phyloP scores from a whole-genome alignment of 2,329 filamentous ascomycete species.

The Verticillium longisporum region DNA sequence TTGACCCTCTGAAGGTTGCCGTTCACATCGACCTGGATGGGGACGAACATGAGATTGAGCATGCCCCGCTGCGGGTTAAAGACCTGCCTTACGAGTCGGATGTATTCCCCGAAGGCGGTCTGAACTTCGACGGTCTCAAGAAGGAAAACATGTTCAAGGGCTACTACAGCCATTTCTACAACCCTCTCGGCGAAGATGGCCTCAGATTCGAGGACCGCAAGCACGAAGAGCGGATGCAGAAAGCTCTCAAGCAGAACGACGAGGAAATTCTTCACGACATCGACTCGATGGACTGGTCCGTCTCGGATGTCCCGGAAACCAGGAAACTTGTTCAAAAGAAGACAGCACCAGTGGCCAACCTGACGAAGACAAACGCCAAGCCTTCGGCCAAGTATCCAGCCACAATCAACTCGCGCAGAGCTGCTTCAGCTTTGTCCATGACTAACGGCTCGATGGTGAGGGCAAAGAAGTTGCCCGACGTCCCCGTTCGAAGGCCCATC shows the following conservation, averaged over 20 bases:
- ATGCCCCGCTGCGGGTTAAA: constrained; percentile 70
- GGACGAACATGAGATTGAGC: constrained; percentile 74
- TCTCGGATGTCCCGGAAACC: constrained; percentile 46
- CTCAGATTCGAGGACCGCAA: constrained; percentile 56
- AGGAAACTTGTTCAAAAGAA: constrained; percentile 25
- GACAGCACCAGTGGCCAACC: constrained; percentile 14
- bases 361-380: not conserved
- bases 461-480: constrained; percentile 10
- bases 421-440: constrained; percentile 46
- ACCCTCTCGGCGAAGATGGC: constrained; percentile 61
- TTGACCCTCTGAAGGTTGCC: constrained; percentile 54
- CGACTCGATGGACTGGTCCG: constrained; percentile 55
- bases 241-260: constrained; percentile 51
- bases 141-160: constrained; percentile 53
- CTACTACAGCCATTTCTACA: constrained; percentile 54
- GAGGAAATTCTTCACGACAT: constrained; percentile 61
- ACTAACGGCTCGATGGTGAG: constrained; percentile 14
- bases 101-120: constrained; percentile 50
- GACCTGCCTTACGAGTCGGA: constrained; percentile 65
- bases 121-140: constrained; percentile 53
- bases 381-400: constrained; percentile 10
- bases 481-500: constrained; percentile 17
- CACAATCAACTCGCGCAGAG: constrained; percentile 38
- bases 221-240: constrained; percentile 45
- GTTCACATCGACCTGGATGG: constrained; percentile 47